These are phyloP conservation scores for Ogataea allantospora DNA, from an alignment of 805 yeast species.

Conservation along the genomic window DNA sequence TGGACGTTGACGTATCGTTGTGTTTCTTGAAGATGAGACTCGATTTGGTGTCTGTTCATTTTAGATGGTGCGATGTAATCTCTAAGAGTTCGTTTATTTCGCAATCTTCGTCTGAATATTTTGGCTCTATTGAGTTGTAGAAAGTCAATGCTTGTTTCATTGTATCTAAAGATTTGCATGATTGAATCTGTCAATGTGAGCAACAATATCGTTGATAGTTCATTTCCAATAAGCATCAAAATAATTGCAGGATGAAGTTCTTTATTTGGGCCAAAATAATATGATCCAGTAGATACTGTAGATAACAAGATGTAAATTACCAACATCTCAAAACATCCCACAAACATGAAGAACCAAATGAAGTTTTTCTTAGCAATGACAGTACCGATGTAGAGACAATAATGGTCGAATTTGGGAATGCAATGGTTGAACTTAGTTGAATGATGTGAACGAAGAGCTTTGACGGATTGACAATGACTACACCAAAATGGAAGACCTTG, in stretches of 20 bases:
- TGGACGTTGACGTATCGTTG: constrained; percentile 44
- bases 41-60: not conserved
- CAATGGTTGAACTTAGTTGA: constrained; percentile 55
- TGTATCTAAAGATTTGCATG: constrained; percentile 41
- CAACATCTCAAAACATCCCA: constrained; percentile 36
- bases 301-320: constrained; percentile 42
- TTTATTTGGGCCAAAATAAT: not conserved
- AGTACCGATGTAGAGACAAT: constrained; percentile 73
- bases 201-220: constrained; percentile 46
- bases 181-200: constrained; percentile 39
- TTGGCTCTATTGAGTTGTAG: constrained; percentile 18
- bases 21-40: constrained; percentile 18
- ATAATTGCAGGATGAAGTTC: constrained; percentile 9
- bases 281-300: constrained; percentile 8
- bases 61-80: constrained; percentile 13
- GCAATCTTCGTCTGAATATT: not conserved
- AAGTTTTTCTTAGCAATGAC: constrained; percentile 71
- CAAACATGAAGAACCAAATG: constrained; percentile 54
- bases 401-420: constrained; percentile 79
- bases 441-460: constrained; percentile 70
- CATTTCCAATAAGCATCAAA: constrained; percentile 41
- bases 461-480: constrained; percentile 59
- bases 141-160: constrained; percentile 57
- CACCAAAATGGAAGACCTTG: constrained; percentile 82
- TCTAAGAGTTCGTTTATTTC: constrained; percentile 7